Conservation (phyloP, 257 asterid genomes). For the Catharanthus roseus region DNA sequence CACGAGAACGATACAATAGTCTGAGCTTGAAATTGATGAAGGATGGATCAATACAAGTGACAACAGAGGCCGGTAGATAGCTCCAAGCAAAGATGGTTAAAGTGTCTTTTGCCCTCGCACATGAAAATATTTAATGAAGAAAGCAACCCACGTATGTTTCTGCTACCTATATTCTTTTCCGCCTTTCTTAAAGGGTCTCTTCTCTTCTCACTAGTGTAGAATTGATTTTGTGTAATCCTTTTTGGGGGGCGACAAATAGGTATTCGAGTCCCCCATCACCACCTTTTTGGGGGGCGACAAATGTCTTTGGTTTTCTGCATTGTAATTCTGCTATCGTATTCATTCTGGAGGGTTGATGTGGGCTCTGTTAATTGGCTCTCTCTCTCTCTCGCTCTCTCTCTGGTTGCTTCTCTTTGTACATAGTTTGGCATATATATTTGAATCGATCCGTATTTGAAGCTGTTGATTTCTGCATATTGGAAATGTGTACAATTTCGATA, state of each 20-base stretch:
- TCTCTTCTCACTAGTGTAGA: background rate
- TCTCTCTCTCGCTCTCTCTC: no score
- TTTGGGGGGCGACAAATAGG: background rate
- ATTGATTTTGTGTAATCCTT: background rate
- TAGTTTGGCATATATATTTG: background rate
- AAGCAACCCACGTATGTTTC: background rate
- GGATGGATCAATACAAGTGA: conserved; percentile 34
- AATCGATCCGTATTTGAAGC: background rate
- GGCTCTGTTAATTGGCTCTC: background rate
- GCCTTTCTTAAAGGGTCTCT: background rate
- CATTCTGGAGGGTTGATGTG: background rate
- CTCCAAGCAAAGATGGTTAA: background rate
- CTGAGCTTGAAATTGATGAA: conserved; percentile 44
- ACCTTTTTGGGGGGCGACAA: no score
- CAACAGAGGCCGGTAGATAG: conserved; percentile 26
- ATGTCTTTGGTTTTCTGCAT: conserved; percentile 3
- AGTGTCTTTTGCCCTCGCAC: background rate
- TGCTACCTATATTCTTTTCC: conserved; percentile 3
- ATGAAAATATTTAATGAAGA: background rate
- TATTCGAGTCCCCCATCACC: background rate
- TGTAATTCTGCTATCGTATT: conserved; percentile 15
- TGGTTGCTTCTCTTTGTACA: conserved; percentile 1
- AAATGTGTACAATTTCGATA: background rate
- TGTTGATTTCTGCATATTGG: background rate
- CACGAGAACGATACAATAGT: conserved; percentile 46